Evolutionary conservation across 352 stramenopile species (phyloP), one percentile per base, ranked within the genome.

Genomic region (Phytophthora syringae): DNA sequence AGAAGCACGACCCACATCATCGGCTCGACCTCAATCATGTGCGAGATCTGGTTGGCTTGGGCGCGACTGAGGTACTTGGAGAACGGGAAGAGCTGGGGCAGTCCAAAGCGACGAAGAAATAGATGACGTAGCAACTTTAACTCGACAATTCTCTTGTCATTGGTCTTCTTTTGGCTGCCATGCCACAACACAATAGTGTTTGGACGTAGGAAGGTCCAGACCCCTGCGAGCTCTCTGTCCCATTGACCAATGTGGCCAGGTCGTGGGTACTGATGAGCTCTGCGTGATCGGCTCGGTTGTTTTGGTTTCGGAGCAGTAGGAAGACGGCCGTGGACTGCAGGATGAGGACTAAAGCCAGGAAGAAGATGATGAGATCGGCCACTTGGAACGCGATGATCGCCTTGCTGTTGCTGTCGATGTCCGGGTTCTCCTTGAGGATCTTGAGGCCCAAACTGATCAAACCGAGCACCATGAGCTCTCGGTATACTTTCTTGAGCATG

Each of bases 1-100:
- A 89, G 55, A 7, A 89, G 65, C 5, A 89, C 32, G n/a, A 87
- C 40, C 80, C 77, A 92, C 62, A 80, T 88, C 5, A 57, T 74
- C 18, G 87, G 72, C 49, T 89, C 59, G 0, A 92, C 81, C n/a
- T 92, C 82, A 36, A 92, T 88, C 71, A 92, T 82, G 56, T 90
- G 76, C 1, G 70, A 86, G 62, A 92, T 89, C 60, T 92, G 80
- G 72, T 85, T 90, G 51, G 88, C 82, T 59, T 90, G 84, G 15
- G 80, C 80, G 40, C 85, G 77, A 25, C 73, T 74, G 7, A 92
- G n/a, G n/a, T n/a, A n/a, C n/a, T n/a, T n/a, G n/a, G n/a, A n/a
- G n/a, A n/a, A n/a, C n/a, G n/a, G n/a, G n/a, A n/a, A n/a, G n/a
- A n/a, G n/a, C n/a, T n/a, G n/a, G n/a, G n/a, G n/a, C n/a, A n/a